phyloP scores from a whole-genome alignment of 768 basidiomycete species.

The Macrolepiota dolichaula region DNA sequence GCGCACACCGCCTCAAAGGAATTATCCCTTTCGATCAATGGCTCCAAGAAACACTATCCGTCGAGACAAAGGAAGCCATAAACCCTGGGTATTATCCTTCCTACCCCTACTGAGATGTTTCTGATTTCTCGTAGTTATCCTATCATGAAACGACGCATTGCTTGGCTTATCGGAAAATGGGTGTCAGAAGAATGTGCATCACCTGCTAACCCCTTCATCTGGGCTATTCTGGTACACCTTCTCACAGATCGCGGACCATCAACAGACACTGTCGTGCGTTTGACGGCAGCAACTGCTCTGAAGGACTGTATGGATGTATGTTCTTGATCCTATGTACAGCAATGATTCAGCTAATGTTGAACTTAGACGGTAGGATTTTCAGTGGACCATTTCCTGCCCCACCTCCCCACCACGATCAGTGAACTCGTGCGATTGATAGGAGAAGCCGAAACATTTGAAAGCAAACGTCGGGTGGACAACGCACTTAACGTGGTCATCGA shows the following conservation, averaged over 20 bases:
- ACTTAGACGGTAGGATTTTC: slow-evolving; percentile 64
- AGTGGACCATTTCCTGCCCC: slow-evolving; percentile 61
- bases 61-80: slow-evolving; percentile 52
- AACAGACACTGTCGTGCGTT: slow-evolving; percentile 80
- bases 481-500: slow-evolving; percentile 72
- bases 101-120: not conserved
- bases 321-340: not conserved
- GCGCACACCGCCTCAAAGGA: slow-evolving; percentile 58
- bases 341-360: slow-evolving; percentile 9
- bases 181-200: slow-evolving; percentile 62
- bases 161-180: slow-evolving; percentile 94
- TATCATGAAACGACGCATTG: slow-evolving; percentile 91
- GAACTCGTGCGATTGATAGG: slow-evolving; percentile 67
- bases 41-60: slow-evolving; percentile 55
- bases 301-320: slow-evolving; percentile 84
- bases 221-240: slow-evolving; percentile 80
- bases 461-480: slow-evolving; percentile 68
- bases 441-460: slow-evolving; percentile 74
- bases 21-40: slow-evolving; percentile 68
- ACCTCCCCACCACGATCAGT: slow-evolving; percentile 55
- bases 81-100: slow-evolving; percentile 50
- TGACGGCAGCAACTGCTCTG: slow-evolving; percentile 79
- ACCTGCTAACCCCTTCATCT: slow-evolving; percentile 61
- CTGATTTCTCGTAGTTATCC: slow-evolving; percentile 55
- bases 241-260: slow-evolving; percentile 65